Percentiles rank a stretch among this genome's conserved stretches.
phyloP scores from a whole-genome alignment of 139 green algal species.

The Haematococcus sp. region DNA sequence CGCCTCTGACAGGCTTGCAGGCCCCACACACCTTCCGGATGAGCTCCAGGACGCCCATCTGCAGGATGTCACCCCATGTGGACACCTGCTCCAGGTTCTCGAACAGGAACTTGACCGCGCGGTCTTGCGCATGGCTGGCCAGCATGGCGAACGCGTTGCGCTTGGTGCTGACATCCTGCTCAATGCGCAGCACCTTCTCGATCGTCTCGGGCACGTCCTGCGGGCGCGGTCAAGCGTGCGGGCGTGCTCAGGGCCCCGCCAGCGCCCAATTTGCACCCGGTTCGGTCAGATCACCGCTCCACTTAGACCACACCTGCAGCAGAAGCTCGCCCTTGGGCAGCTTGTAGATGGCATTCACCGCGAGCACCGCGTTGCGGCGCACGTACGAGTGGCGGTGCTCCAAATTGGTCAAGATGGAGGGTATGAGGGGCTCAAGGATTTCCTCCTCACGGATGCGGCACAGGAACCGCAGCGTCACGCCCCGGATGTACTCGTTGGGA shows the following conservation, averaged over 20 bases:
- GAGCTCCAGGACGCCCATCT: slow-evolving; percentile 94
- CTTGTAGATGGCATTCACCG: slow-evolving; percentile 89
- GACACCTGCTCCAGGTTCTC: slow-evolving; percentile 83
- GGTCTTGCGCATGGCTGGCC: slow-evolving; percentile 65
- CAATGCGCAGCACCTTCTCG: slow-evolving; percentile 66
- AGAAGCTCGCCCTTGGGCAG: slow-evolving; percentile 88
- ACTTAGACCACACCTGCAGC: slow-evolving; percentile 13
- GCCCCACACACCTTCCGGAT: slow-evolving; percentile 81
- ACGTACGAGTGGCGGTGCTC: slow-evolving; percentile 98
- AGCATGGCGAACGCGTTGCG: slow-evolving; percentile 97
- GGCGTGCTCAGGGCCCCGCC: neutral
- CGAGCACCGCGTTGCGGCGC: slow-evolving; percentile 93
- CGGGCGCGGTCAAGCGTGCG: neutral
- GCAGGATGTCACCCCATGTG: slow-evolving; percentile 92
- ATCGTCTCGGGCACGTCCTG: slow-evolving; percentile 92
- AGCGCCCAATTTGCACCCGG: neutral
- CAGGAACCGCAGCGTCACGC: slow-evolving; percentile 94
- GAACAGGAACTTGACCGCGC: slow-evolving; percentile 88
- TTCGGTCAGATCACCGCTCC: neutral
- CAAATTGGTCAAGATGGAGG: slow-evolving; percentile 89
- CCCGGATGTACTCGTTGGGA: slow-evolving; percentile 98
- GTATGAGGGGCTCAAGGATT: slow-evolving; percentile 96
- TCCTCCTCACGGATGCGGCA: slow-evolving; percentile 95
- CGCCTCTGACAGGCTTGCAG: too few species aligned
- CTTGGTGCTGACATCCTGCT: slow-evolving; percentile 88